phyloP scores from a whole-genome alignment of 345 rosid genomes.

The Lagerstroemia speciosa region DNA sequence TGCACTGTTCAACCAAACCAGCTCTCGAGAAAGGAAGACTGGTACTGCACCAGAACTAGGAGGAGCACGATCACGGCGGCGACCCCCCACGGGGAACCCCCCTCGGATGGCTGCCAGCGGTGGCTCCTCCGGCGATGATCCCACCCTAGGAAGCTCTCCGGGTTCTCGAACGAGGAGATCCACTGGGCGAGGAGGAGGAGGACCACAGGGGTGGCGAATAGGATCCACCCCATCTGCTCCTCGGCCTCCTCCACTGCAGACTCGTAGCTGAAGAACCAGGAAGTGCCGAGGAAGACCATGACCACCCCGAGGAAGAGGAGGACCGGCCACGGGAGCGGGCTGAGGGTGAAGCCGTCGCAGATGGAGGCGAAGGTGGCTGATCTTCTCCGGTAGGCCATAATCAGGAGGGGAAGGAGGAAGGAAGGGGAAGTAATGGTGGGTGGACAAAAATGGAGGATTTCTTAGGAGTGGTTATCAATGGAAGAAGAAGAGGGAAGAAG shows the following conservation, averaged over 20 bases:
- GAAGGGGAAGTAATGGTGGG: neutral
- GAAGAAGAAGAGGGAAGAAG: neutral
- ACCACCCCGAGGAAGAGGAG: slow-evolving; percentile 57
- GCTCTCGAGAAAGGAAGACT: slow-evolving; percentile 57
- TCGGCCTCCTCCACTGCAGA: slow-evolving; percentile 44
- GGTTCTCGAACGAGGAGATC: slow-evolving; percentile 56
- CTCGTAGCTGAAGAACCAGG: slow-evolving; percentile 62
- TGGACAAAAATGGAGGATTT: neutral
- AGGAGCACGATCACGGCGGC: slow-evolving; percentile 73
- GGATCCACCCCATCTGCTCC: slow-evolving; percentile 46
- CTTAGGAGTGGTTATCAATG: neutral
- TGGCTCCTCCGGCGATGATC: slow-evolving; percentile 41
- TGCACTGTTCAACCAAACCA: slow-evolving; percentile 27
- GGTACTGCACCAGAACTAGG: slow-evolving; percentile 61
- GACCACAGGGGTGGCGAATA: slow-evolving; percentile 44
- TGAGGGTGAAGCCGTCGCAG: slow-evolving; percentile 55
- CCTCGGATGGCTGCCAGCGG: slow-evolving; percentile 41
- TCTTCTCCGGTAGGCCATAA: slow-evolving; percentile 9
- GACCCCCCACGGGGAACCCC: slow-evolving; percentile 90
- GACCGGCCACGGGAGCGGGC: slow-evolving; percentile 83
- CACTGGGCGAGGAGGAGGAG: slow-evolving; percentile 49
- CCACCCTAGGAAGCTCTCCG: slow-evolving; percentile 32
- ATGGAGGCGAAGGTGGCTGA: slow-evolving; percentile 20
- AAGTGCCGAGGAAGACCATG: slow-evolving; percentile 42
- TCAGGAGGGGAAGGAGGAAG: neutral